Percentiles rank a stretch among this genome's conserved stretches.
Evolutionary conservation across 2,329 filamentous ascomycete species (phyloP).

Genomic region (Colletotrichum sp.): DNA sequence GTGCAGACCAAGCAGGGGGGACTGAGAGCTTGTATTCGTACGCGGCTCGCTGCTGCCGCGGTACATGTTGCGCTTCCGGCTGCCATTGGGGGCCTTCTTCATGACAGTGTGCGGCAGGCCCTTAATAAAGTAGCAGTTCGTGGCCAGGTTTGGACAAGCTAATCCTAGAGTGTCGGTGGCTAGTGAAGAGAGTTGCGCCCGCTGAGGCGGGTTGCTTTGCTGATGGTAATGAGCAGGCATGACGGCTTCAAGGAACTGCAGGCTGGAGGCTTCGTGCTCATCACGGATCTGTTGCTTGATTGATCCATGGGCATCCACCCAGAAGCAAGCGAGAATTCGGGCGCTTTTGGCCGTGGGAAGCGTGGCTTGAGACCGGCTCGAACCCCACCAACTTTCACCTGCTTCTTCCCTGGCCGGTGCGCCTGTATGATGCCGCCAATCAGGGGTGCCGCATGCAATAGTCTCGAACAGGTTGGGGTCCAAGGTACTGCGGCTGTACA

Average conservation of each 20-base stretch:
- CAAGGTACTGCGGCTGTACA: not conserved
- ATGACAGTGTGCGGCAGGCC: not conserved
- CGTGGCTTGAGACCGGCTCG: conserved; percentile 5
- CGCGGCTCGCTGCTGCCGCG: not conserved
- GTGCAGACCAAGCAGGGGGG: not conserved
- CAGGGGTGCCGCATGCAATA: not conserved
- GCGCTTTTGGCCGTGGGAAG: not conserved
- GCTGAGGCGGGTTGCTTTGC: not conserved
- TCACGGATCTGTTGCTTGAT: conserved; percentile 20
- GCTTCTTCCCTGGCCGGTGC: not conserved
- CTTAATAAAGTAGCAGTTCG: not conserved
- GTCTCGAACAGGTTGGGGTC: not conserved
- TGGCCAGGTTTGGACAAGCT: conserved; percentile 7
- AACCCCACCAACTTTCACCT: not conserved
- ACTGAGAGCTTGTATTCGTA: not conserved
- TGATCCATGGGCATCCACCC: conserved; percentile 7
- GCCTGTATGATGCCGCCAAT: conserved; percentile 4
- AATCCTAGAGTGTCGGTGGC: not conserved
- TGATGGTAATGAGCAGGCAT: not conserved
- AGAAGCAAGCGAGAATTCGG: conserved; percentile 14
- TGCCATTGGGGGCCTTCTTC: not conserved
- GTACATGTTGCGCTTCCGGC: not conserved
- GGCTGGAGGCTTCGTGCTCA: conserved; percentile 1
- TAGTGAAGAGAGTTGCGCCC: conserved; percentile 1
- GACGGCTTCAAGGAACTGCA: not conserved